Base-by-base conservation (phyloP, 1,284 basidiomycete genomes). In the Laetiporus sulphureus region DNA sequence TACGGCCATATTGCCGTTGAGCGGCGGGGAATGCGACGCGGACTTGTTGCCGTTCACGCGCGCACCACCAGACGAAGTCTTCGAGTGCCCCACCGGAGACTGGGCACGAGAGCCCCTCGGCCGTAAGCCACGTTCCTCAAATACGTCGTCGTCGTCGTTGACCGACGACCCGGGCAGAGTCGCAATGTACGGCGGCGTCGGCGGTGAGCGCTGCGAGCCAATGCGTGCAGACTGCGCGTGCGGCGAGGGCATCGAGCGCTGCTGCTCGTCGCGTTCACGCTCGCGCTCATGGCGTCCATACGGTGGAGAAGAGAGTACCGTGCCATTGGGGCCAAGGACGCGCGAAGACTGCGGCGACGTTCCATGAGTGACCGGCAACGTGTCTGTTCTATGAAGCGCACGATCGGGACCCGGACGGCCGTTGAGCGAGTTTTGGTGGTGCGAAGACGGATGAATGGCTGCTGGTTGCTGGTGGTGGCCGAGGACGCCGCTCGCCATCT, bases 371-470 rank as follows among this genome's bases (percentile, higher is more conserved):
- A 49, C 49, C 27, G 54, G 54, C 23, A 62, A 33, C 3, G 63
- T 64, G 48, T 64, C 62, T 4, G 55, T 46, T 18, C 62, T 56
- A 34, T 58, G 54, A 20, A 63, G 34, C 19, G 54, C 36, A 29
- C 55, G 50, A 33, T 56, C 56, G 25, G 51, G 41, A 20, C 41
- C 38, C 10, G 44, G 46, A 15, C 44, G 55, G 3, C 54, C 52
- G 44, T 58, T 60, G 20, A 53, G 45, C 12, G 52, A 47, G 12
- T 49, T 49, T 29, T 53, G 48, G 8, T 55, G 52, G 18, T 54
- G 54, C 18, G 51, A 52, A 19, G 58, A 57, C 15, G 58, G 59
- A 40, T 58, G 52, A 21, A 59, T 51, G 27, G 58, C 57, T 13
- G 55, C 49, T 15, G 57, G 55, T 22, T 41, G 40, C 22, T 50